Base-by-base conservation (phyloP, 768 basidiomycete genomes). In the Suillus placidus region DNA sequence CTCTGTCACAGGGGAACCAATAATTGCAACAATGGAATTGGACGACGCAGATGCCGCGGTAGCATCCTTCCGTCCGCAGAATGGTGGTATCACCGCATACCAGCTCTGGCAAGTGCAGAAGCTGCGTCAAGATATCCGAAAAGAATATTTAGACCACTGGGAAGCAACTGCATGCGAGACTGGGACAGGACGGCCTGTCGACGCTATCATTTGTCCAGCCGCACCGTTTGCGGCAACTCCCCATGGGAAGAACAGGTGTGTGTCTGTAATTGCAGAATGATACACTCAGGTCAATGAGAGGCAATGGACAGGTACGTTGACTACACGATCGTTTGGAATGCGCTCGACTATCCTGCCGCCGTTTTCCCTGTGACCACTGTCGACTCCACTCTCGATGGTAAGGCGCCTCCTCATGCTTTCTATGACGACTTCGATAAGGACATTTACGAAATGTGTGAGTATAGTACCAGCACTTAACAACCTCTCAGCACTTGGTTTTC, bases 61-160 rank as follows among this genome's bases (percentile, higher is more conserved):
- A 42, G 62, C 67, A 64, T n/a, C 70, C 23, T 80, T 78, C 65
- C 71, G 73, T 20, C 73, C 78, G 2, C 65, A 68, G 34, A 66
- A 66, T 14, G 60, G 71, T n/a, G 73, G 75, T 12, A 68, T 82
- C 9, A 81, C 84, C 1, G 86, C 89, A 0, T 89, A 85, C 70
- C 79, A 87, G 57, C 80, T 90, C n/a, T 93, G 91, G 91, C 85
- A 90, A 69, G 51, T 87, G 10, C 88, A 91, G 30, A 86, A 84
- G 69, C 71, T 73, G 20, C 67, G 30, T 69, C 76, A 74, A 8
- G 79, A 81, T 12, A 67, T 89, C 34, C 82, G 89, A 30, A 79
- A 86, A 68, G 80, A 82, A 58, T 87, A 91, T 71, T 74, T 90
- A 57, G 83, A 87, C 56, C 76, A 85, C 58, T 93, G 91, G 91